These are phyloP conservation scores for Schwanniomyces pseudopolymorphus DNA, from an alignment of 805 yeast genomes.

Conservation along the genomic window DNA sequence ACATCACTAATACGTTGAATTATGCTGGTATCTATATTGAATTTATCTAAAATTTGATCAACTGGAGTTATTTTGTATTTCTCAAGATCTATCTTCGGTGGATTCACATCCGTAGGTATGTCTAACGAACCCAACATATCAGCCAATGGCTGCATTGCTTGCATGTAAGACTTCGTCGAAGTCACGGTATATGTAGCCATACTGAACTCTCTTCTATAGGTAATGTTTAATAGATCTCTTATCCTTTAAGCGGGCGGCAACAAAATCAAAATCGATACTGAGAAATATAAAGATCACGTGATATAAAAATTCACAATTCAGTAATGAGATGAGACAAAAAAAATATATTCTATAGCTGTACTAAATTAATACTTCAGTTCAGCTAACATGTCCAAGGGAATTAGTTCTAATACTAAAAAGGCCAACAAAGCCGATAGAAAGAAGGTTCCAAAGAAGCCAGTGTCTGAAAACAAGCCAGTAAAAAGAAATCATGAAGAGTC, in stretches of 20 bases:
- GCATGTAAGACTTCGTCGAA: conserved; percentile 75
- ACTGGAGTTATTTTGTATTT: conserved; percentile 22
- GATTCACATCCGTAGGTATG: conserved; percentile 15
- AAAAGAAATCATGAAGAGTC: conserved; percentile 30
- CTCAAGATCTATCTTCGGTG: conserved; percentile 42
- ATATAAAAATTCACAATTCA: not conserved
- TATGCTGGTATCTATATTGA: conserved; percentile 36
- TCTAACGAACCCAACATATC: conserved; percentile 39
- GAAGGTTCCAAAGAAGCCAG: not conserved
- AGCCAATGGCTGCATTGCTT: conserved; percentile 74
- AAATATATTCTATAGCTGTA: not conserved
- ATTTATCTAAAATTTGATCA: conserved; percentile 34
- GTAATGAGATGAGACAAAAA: conserved; percentile 8
- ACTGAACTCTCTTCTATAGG: not conserved
- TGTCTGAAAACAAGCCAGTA: not conserved
- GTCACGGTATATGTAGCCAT: conserved; percentile 48
- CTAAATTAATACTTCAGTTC: not conserved
- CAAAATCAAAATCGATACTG: not conserved
- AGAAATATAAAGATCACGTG: not conserved
- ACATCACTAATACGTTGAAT: conserved; percentile 20
- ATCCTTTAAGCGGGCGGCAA: not conserved
- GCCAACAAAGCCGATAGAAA: not conserved
- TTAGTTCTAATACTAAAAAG: conserved; percentile 1
- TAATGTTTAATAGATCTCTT: not conserved
- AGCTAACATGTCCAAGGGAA: conserved; percentile 2